Evolutionary conservation across 768 basidiomycete genomes (phyloP).

Genomic region (Austroboletus eburneus): DNA sequence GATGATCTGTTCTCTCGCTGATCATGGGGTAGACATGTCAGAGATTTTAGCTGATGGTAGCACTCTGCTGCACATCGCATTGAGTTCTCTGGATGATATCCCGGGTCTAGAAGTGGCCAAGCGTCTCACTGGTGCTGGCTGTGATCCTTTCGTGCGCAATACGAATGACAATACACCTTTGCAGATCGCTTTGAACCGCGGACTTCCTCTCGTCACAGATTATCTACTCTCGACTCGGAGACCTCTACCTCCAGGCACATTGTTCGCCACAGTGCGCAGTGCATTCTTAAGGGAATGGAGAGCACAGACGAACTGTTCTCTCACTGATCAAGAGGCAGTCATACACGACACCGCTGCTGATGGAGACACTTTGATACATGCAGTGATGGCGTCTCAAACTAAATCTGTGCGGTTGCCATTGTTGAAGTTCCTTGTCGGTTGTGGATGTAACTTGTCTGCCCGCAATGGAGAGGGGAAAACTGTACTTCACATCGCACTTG

Average conservation of each 20-base stretch:
- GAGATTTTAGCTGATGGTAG: neutral
- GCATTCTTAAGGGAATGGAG: neutral
- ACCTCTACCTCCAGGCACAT: neutral
- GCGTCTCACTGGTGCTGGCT: neutral
- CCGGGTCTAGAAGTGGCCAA: neutral
- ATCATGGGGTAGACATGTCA: neutral
- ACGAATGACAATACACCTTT: neutral
- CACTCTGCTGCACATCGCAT: neutral
- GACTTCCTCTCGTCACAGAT: neutral
- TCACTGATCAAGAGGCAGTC: too few species aligned
- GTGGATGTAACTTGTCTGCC: neutral
- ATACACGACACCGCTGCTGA: too few species aligned
- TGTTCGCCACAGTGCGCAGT: neutral
- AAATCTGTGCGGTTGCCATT: too few species aligned
- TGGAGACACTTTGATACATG: too few species aligned
- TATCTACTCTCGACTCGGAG: neutral
- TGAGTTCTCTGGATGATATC: neutral
- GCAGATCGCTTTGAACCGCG: slow-evolving; percentile 1
- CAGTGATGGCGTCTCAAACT: too few species aligned
- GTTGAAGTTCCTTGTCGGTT: neutral
- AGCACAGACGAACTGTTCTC: too few species aligned
- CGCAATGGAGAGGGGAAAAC: neutral
- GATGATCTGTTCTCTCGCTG: neutral
- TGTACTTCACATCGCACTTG: neutral
- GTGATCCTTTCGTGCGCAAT: neutral